Conservation (phyloP, 345 rosid genomes). For the Murraya paniculata region DNA sequence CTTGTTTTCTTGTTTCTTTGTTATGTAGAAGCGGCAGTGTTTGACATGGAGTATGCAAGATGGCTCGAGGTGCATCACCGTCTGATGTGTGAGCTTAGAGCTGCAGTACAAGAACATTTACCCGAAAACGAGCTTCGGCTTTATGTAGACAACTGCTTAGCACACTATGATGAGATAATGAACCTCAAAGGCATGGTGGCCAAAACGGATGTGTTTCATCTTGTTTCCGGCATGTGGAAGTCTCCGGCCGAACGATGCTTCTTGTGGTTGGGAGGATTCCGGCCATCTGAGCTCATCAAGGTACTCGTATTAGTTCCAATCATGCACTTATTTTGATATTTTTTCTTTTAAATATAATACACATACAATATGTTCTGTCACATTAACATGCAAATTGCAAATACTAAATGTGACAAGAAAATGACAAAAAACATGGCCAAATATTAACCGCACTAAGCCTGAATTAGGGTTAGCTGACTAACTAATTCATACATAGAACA, state of each 20-base stretch:
- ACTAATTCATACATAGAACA: background rate
- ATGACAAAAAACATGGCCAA: slow-evolving; percentile 9
- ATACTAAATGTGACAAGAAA: slow-evolving; percentile 14
- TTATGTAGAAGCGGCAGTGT: slow-evolving; percentile 62
- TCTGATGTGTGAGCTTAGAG: slow-evolving; percentile 74
- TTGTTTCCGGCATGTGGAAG: slow-evolving; percentile 94
- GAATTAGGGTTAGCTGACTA: slow-evolving; percentile 17
- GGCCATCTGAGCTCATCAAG: slow-evolving; percentile 97
- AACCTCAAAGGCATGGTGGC: slow-evolving; percentile 76
- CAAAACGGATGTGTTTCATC: slow-evolving; percentile 86
- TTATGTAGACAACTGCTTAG: slow-evolving; percentile 72
- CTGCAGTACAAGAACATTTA: slow-evolving; percentile 84
- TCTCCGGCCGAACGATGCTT: slow-evolving; percentile 98
- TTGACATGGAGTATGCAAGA: slow-evolving; percentile 83
- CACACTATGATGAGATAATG: slow-evolving; percentile 77
- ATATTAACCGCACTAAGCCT: background rate
- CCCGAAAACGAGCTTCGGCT: slow-evolving; percentile 86
- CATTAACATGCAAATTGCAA: background rate
- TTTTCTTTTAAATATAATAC: background rate
- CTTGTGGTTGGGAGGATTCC: slow-evolving; percentile 97
- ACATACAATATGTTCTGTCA: background rate
- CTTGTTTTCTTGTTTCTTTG: background rate
- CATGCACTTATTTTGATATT: background rate
- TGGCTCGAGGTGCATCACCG: slow-evolving; percentile 95
- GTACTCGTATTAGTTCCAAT: slow-evolving; percentile 32